Conservation (phyloP, 176 grass and related monocot species). For the Avena atlantica region DNA sequence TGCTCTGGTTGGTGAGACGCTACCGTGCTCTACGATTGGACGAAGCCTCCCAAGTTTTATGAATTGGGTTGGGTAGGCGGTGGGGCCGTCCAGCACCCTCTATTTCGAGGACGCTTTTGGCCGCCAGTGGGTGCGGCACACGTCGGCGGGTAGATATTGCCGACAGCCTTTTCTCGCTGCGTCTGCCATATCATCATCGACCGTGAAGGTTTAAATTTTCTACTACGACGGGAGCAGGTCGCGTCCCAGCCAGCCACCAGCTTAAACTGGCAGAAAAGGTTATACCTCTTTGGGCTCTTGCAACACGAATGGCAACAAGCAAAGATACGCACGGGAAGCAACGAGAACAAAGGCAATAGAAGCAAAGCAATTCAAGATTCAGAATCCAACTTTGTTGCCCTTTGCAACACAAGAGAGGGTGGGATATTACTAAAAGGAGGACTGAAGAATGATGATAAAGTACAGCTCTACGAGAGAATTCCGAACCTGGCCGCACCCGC, state of each 20-base stretch:
- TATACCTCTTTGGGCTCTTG: not conserved
- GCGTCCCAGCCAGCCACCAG: not conserved
- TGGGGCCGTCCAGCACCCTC: not conserved
- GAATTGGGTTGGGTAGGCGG: not conserved
- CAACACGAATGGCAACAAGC: not conserved
- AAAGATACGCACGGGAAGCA: not conserved
- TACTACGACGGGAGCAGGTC: not conserved
- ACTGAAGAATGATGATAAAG: not conserved
- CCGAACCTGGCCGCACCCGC: constrained; percentile 20
- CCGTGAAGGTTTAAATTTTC: not conserved
- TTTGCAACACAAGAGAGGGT: not conserved
- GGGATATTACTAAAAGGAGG: not conserved
- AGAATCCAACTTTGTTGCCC: too few species aligned
- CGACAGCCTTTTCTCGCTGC: not conserved
- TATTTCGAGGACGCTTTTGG: not conserved
- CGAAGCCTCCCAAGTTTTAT: not conserved
- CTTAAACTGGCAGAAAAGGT: not conserved
- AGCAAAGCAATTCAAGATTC: too few species aligned
- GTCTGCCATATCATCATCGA: not conserved
- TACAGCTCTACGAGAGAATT: not conserved
- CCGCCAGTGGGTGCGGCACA: not conserved
- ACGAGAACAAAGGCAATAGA: not conserved
- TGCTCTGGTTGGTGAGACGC: not conserved
- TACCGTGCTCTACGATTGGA: not conserved
- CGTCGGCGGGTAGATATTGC: not conserved